A percentile compares a stretch with the other conserved stretches of the same genome.
Evolutionary conservation across 75 land plant species (phyloP).

Genomic region (Sequoiadendron giganteum): DNA sequence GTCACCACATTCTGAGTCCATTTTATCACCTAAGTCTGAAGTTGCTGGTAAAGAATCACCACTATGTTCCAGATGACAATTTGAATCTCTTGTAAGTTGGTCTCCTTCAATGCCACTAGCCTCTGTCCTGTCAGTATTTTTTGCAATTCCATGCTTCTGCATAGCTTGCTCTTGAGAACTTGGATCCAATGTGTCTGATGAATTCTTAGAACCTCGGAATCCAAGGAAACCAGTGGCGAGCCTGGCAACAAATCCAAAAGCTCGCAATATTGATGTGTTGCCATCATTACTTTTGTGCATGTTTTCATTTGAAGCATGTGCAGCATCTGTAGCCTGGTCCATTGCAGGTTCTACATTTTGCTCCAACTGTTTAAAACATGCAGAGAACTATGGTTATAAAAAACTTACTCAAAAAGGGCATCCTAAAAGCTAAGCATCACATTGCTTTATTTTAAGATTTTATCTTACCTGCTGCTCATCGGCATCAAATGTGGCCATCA

Average conservation of each 20-base stretch:
- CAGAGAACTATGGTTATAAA: background rate
- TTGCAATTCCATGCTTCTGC: slow-evolving; percentile 8
- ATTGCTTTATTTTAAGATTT: background rate
- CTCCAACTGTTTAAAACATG: background rate
- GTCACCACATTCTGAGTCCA: background rate
- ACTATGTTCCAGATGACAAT: background rate
- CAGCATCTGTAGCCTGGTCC: slow-evolving; percentile 15
- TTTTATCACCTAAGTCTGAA: background rate
- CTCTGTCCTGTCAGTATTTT: slow-evolving; percentile 5
- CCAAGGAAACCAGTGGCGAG: slow-evolving; percentile 59
- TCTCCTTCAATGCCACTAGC: background rate
- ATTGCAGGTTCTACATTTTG: background rate
- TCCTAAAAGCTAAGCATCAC: background rate
- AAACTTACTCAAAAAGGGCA: background rate
- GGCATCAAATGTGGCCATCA: slow-evolving; percentile 32
- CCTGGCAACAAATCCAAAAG: slow-evolving; percentile 65
- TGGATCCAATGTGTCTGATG: slow-evolving; percentile 12
- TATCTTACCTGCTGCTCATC: slow-evolving; percentile 49
- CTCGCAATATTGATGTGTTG: slow-evolving; percentile 39
- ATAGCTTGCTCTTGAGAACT: slow-evolving; percentile 17
- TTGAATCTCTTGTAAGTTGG: background rate
- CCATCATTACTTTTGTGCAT: slow-evolving; percentile 27
- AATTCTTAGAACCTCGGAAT: slow-evolving; percentile 28
- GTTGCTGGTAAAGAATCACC: background rate
- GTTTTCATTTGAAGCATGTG: slow-evolving; percentile 15